These are phyloP conservation scores for Zychaea mexicana DNA, from an alignment of 371 early-diverging fungal genomes.

Conservation along the genomic window DNA sequence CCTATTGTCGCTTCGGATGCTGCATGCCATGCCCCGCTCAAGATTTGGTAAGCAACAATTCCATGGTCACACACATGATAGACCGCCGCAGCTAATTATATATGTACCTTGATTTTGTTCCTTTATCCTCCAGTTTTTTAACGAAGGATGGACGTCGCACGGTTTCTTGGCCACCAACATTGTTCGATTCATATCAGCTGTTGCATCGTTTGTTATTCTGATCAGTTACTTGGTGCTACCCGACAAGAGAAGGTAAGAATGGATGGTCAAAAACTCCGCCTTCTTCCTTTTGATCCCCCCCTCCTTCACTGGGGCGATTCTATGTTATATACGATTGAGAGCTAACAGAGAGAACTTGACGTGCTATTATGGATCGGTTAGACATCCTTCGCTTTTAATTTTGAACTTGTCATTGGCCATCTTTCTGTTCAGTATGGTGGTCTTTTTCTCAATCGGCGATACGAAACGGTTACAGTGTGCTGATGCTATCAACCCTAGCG, in stretches of 20 bases:
- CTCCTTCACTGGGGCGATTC: no score
- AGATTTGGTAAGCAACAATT: constrained; percentile 26
- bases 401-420: constrained; percentile 59
- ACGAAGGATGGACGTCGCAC: constrained; percentile 41
- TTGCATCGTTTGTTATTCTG: constrained; percentile 51
- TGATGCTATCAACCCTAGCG: constrained; percentile 42
- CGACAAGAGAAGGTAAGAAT: constrained; percentile 50
- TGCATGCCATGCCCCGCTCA: constrained; percentile 49
- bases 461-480: constrained; percentile 59
- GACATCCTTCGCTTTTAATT: constrained; percentile 70
- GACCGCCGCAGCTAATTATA: no score
- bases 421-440: constrained; percentile 55
- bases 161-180: constrained; percentile 55
- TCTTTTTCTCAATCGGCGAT: constrained; percentile 58
- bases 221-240: constrained; percentile 61
- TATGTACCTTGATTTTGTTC: constrained; percentile 26
- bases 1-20: constrained; percentile 34
- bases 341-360: no score
- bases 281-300: no score
- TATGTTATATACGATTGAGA: no score
- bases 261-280: no score
- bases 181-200: constrained; percentile 55
- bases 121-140: constrained; percentile 46
- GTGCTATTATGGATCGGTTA: not conserved
- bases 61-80: no score